Conservation (phyloP, 192 early-diverging fungal species). For the Hyaloraphidium curvatum region DNA sequence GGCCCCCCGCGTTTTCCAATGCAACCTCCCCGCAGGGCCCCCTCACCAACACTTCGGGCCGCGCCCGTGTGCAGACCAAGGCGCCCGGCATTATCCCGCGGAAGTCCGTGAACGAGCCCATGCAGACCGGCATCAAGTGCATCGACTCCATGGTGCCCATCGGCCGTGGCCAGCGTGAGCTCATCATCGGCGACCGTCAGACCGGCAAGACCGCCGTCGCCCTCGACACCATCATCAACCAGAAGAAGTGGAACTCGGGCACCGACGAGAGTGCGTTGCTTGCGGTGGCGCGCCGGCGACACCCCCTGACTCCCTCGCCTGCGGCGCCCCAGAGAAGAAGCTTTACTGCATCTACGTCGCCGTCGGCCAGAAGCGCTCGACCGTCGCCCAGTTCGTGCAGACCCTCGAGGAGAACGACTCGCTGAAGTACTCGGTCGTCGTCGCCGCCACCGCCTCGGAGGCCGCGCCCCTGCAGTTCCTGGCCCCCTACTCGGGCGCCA, state of each 20-base stretch:
- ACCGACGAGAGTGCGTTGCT: conserved; percentile 45
- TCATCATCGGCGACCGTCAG: conserved; percentile 99
- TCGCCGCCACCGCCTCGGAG: conserved; percentile 98
- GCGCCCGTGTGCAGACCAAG: conserved; percentile 95
- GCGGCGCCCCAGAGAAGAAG: conserved; percentile 50
- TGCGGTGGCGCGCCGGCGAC: background rate
- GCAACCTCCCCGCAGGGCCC: no score
- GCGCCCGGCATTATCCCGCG: conserved; percentile 99
- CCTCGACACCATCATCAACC: conserved; percentile 97
- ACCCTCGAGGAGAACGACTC: conserved; percentile 96
- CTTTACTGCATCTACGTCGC: conserved; percentile 99
- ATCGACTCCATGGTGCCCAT: conserved; percentile 99
- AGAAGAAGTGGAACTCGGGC: conserved; percentile 95
- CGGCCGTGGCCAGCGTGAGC: conserved; percentile 99
- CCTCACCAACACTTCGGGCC: conserved; percentile 64
- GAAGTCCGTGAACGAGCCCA: conserved; percentile 97
- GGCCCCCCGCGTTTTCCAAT: conserved; percentile 1
- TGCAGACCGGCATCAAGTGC: conserved; percentile 99
- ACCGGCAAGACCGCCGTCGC: conserved; percentile 99
- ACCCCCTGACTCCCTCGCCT: background rate
- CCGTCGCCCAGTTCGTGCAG: conserved; percentile 96
- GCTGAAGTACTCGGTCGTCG: conserved; percentile 94
- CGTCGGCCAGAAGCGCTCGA: conserved; percentile 98
- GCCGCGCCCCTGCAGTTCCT: conserved; percentile 97
- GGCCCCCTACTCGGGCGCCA: conserved; percentile 94